Percentiles rank a stretch among this genome's conserved stretches.
Conservation (phyloP, 306 rosid species). For the Astragalus glycyphyllos region DNA sequence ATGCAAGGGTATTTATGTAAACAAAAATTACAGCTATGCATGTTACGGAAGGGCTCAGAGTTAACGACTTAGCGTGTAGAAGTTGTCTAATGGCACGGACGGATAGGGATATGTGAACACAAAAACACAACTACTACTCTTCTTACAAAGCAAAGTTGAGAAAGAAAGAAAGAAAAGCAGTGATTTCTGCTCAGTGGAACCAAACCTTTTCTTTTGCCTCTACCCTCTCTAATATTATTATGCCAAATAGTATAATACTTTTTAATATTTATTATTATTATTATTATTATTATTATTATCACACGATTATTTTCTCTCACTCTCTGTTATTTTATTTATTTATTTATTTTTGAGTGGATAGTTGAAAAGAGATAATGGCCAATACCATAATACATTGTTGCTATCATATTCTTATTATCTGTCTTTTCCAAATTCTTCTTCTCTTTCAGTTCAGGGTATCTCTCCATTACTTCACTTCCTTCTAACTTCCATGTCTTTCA, state of each 20-base stretch:
- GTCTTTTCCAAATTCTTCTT: conserved; percentile 46
- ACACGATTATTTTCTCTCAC: conserved; percentile 19
- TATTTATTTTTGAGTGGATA: conserved; percentile 54
- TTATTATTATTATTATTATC: background rate
- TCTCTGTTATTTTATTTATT: too few relatives aligned
- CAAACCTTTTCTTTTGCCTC: conserved; percentile 49
- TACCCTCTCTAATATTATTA: too few relatives aligned
- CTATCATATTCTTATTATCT: conserved; percentile 48
- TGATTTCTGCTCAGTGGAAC: conserved; percentile 65
- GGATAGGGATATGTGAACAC: conserved; percentile 69
- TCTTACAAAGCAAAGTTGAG: conserved; percentile 44
- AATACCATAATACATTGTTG: conserved; percentile 45
- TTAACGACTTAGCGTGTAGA: conserved; percentile 81
- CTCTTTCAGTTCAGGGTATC: background rate
- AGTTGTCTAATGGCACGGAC: conserved; percentile 58
- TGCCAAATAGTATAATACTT: too few relatives aligned
- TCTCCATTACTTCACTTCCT: conserved; percentile 40
- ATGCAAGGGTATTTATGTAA: conserved; percentile 62
- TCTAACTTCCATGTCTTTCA: conserved; percentile 6
- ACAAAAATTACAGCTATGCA: conserved; percentile 48
- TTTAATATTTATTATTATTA: too few relatives aligned
- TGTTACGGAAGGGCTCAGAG: conserved; percentile 44
- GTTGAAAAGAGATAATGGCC: conserved; percentile 67
- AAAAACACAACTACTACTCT: background rate
- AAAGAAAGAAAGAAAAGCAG: conserved; percentile 43